Evolutionary conservation across 208 protist species (phyloP).

Genomic region (Tritrichomonas foetus): DNA sequence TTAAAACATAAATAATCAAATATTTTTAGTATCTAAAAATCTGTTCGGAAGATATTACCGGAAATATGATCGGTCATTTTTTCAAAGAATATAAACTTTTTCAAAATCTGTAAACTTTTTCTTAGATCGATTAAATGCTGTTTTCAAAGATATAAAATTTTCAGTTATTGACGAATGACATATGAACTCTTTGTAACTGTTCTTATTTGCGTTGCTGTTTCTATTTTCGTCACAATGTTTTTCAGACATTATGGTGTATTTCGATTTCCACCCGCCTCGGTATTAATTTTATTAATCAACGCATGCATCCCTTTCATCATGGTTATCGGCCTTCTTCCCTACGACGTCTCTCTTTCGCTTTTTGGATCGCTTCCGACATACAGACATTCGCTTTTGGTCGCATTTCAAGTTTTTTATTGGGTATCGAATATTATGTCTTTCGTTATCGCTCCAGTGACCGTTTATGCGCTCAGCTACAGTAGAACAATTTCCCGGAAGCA

Average conservation of each 20-base stretch:
- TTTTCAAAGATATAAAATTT: too few relatives aligned
- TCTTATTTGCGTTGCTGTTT: too few relatives aligned
- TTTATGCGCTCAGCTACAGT: background rate
- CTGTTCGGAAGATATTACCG: too few relatives aligned
- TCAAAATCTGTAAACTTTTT: too few relatives aligned
- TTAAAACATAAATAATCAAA: too few relatives aligned
- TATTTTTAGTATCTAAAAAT: too few relatives aligned
- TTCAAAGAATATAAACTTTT: too few relatives aligned
- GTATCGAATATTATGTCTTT: background rate
- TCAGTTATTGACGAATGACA: too few relatives aligned
- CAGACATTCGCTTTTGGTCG: background rate
- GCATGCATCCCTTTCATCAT: background rate
- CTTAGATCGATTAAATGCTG: too few relatives aligned
- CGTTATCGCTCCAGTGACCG: background rate
- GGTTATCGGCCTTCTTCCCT: background rate
- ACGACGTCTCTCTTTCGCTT: background rate
- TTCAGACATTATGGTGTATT: background rate
- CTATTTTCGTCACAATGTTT: background rate
- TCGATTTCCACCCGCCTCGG: background rate
- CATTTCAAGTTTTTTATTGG: background rate
- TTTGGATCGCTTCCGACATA: too few relatives aligned
- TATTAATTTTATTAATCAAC: background rate
- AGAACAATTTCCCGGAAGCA: background rate
- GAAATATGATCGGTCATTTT: too few relatives aligned
- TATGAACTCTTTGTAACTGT: too few relatives aligned